Conservation (phyloP, 2,329 filamentous ascomycete genomes). For the Ilyonectria destructans region DNA sequence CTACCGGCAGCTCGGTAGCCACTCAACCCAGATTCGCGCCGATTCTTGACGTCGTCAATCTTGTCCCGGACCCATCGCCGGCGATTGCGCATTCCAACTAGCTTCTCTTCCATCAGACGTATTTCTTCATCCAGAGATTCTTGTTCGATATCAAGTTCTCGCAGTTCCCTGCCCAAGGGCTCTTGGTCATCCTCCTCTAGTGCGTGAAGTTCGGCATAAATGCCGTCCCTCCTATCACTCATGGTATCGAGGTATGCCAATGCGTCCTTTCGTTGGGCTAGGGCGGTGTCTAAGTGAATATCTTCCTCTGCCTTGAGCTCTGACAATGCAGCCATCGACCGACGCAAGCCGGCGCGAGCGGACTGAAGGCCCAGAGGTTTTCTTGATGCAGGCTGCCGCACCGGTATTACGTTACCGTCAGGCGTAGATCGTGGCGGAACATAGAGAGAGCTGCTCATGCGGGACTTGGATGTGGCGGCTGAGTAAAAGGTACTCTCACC, state of each 20-base stretch:
- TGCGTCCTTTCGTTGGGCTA: slow-evolving; percentile 71
- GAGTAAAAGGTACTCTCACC: slow-evolving; percentile 62
- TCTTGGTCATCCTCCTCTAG: slow-evolving; percentile 72
- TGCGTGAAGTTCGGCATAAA: slow-evolving; percentile 66
- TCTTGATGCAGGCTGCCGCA: slow-evolving; percentile 68
- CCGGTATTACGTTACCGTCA: slow-evolving; percentile 71
- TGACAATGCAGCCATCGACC: slow-evolving; percentile 75
- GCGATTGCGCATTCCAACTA: slow-evolving; percentile 73
- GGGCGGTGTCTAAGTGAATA: slow-evolving; percentile 70
- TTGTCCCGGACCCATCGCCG: slow-evolving; percentile 73
- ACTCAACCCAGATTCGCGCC: slow-evolving; percentile 79
- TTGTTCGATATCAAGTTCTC: slow-evolving; percentile 71
- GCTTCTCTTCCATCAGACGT: slow-evolving; percentile 74
- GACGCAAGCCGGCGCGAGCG: slow-evolving; percentile 76
- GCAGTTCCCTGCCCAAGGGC: slow-evolving; percentile 74
- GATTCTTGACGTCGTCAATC: slow-evolving; percentile 76
- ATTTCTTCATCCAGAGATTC: slow-evolving; percentile 74
- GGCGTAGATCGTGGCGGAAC: slow-evolving; percentile 56
- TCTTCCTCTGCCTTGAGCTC: slow-evolving; percentile 80
- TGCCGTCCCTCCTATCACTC: slow-evolving; percentile 65
- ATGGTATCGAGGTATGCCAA: slow-evolving; percentile 72
- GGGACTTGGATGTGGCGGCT: slow-evolving; percentile 57
- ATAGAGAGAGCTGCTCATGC: slow-evolving; percentile 58
- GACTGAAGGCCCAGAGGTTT: slow-evolving; percentile 72
- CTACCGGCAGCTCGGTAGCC: slow-evolving; percentile 79